Base-by-base conservation (phyloP, 805 yeast genomes). In the Saturnispora serradocipensis region DNA sequence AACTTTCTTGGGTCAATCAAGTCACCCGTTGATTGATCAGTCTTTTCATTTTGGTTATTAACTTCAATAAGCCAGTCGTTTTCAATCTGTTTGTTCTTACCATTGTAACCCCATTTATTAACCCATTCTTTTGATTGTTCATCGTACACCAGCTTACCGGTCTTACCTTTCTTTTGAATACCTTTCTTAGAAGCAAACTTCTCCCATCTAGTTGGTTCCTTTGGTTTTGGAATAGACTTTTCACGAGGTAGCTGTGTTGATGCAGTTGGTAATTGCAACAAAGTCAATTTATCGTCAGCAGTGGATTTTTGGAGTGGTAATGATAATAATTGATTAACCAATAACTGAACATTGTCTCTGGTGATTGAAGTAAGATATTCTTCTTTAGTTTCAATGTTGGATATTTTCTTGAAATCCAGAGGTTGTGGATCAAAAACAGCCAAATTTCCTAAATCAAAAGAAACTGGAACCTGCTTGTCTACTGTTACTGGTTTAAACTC, bases 21-120 rank as follows among this genome's bases (percentile, higher is more conserved):
- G 38, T 79, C 73, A 43, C 75, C 76, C 63, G 78, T 76, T 11
- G 49, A 34, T 11, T 49, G 27, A 27, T 49, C 51, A 13, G 49
- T 20, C 28, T 75, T 82, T 59, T 82, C 77, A 27, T 51, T 46
- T 9, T 36, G 7, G 49, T 86, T 95, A 54, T 88, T 87, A 54
- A 91, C 86, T 71, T 93, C 99, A 53, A 91, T 97, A 64, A 88
- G 75, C 99, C 99, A 93, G 69, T 93, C 97, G 62, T 77, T 72
- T 62, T 91, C 98, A 59, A 82, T 64, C 51, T 81, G 80, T 72
- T 93, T 91, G 70, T 93, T 93, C 70, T 81, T 81, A 63, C 98
- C 98, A 58, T 86, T 84, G 73, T 85, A 91, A 54, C 99, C 99
- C 99, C 99, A 93, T 70, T 89, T 91, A 61, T 95, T 91, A 55